phyloP scores from a whole-genome alignment of 345 rosid genomes.

The Rhodamnia argentea region DNA sequence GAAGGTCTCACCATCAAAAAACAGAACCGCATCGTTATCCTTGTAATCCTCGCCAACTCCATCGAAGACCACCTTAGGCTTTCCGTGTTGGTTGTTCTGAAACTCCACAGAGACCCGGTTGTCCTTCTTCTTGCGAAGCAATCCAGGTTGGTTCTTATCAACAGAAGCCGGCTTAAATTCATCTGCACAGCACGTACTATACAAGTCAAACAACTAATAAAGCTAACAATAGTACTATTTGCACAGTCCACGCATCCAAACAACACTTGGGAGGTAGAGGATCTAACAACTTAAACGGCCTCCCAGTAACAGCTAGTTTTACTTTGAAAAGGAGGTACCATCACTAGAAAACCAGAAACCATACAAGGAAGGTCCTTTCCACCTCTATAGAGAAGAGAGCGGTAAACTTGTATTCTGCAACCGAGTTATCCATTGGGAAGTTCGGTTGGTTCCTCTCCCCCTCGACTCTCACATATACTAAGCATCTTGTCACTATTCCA shows the following conservation, averaged over 20 bases:
- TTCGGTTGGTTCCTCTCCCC: not conserved
- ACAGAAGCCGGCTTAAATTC: conserved; percentile 86
- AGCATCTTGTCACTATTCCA: not conserved
- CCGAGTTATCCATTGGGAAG: not conserved
- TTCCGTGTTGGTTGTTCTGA: conserved; percentile 62
- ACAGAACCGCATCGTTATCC: conserved; percentile 60
- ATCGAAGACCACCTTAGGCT: conserved; percentile 58
- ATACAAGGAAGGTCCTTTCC: not conserved
- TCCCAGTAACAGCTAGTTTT: not conserved
- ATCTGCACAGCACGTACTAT: conserved; percentile 24
- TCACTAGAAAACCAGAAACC: not conserved
- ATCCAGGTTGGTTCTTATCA: conserved; percentile 53
- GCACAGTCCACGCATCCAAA: not conserved
- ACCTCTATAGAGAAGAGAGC: not conserved
- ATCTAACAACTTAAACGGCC: not conserved
- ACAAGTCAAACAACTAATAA: not conserved
- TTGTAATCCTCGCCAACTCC: conserved; percentile 62
- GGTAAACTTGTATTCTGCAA: not conserved
- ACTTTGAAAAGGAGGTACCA: not conserved
- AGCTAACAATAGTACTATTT: not conserved
- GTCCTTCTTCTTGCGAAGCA: conserved; percentile 47
- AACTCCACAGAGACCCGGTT: conserved; percentile 64
- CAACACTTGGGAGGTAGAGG: not conserved
- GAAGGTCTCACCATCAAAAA: conserved; percentile 58
- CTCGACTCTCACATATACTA: not conserved